Conservation (phyloP, 1,284 basidiomycete species). For the Schizopora paradoxa region DNA sequence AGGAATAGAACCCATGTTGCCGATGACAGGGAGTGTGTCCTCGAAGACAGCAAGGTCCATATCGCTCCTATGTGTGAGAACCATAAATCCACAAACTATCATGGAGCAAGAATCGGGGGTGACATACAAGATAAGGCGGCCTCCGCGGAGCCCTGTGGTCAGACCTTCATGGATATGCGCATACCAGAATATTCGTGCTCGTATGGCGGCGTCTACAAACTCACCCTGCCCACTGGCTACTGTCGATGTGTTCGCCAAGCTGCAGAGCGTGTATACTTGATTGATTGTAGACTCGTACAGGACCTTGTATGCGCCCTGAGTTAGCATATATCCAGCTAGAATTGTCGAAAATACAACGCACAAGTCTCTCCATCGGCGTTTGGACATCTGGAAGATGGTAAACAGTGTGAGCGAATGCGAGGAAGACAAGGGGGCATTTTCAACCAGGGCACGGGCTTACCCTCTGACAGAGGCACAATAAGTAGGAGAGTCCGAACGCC, state of each 20-base stretch:
- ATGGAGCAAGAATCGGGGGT: conserved; percentile 17
- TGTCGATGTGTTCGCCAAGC: conserved; percentile 39
- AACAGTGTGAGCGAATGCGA: conserved; percentile 13
- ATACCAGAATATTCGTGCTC: conserved; percentile 82
- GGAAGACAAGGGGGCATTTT: conserved; percentile 9
- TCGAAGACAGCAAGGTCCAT: conserved; percentile 71
- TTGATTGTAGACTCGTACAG: conserved; percentile 60
- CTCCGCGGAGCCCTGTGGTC: conserved; percentile 71
- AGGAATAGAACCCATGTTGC: conserved; percentile 29
- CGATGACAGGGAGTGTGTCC: conserved; percentile 45
- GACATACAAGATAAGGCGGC: conserved; percentile 66
- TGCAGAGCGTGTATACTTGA: conserved; percentile 70
- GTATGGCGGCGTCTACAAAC: conserved; percentile 56
- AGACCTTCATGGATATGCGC: conserved; percentile 79
- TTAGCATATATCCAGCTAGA: neutral
- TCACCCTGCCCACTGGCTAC: conserved; percentile 47
- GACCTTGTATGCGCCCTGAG: conserved; percentile 25
- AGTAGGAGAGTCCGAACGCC: conserved; percentile 75
- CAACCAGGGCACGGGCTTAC: conserved; percentile 42
- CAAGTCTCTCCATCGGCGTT: conserved; percentile 46
- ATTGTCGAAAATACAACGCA: conserved; percentile 23
- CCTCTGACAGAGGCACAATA: conserved; percentile 75
- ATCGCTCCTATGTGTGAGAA: conserved; percentile 40
- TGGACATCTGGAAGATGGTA: conserved; percentile 35
- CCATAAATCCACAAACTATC: conserved; percentile 1